Base-by-base conservation (phyloP, 2,329 filamentous ascomycete species). In the Phoma herbarum region DNA sequence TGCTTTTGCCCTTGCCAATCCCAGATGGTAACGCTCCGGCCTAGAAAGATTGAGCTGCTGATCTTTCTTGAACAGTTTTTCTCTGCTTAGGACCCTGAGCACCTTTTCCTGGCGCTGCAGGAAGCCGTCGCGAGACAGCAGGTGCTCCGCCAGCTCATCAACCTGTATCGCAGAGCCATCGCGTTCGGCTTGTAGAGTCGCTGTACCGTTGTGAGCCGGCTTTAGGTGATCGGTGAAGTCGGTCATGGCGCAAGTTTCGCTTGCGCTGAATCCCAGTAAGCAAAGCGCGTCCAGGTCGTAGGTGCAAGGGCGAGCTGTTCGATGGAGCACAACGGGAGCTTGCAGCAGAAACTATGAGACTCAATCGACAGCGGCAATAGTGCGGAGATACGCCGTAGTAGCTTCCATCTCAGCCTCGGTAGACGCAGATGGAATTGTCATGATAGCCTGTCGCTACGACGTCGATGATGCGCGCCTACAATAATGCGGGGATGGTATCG, bases 21-120 rank as follows among this genome's bases (percentile, higher is more conserved):
- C 83, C 3, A 85, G 76, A 50, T 83, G 81, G 65, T 83, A 85
- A 18, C 82, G 74, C 52, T 84, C 82, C 4, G 82, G 82, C 20
- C 82, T 76, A 22, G 81, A 82, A 18, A 85, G 69, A 57, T 85
- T 84, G 60, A 80, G 72, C 62, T 83, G 82, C 60, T 81, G 81
- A 35, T 76, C 73, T 65, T 85, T 85, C 35, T 73, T 75, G 68
- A 84, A 81, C 9, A 85, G 70, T n/a, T 78, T 79, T 43, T 85
- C 81, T 20, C 74, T 74, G 51, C 79, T 74, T 42, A 85, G 59
- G 4, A 83, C 74, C 4, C 72, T 68, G 1, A 84, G 67, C 7
- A 85, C 77, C 28, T 78, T 78, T 18, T 77, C 68, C 69, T 85
- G 83, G 23, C 81, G 75, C 39, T 79, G 69, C 8, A 84, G 74